These are phyloP conservation scores for Eucalyptus marginata DNA, from an alignment of 345 rosid species.

Conservation along the genomic window DNA sequence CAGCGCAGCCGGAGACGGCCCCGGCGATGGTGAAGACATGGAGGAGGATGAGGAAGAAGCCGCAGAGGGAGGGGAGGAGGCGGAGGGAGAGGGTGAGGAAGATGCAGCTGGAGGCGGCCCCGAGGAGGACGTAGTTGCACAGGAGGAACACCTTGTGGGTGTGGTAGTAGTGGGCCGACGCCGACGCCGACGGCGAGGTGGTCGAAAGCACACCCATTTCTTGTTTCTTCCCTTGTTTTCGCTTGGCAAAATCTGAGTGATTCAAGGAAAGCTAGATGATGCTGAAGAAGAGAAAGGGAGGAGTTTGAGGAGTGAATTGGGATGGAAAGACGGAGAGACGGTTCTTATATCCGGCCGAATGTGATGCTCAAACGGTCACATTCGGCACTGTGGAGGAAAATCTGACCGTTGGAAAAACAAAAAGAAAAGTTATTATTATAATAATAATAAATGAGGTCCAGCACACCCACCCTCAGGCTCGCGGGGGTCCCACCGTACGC, in stretches of 20 bases:
- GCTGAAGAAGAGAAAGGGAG: neutral
- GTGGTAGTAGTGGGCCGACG: neutral
- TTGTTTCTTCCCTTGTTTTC: neutral
- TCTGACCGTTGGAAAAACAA: neutral
- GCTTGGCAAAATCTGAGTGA: neutral
- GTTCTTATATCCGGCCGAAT: neutral
- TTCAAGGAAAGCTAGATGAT: neutral
- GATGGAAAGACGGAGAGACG: neutral
- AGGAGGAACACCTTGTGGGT: slow-evolving; percentile 71
- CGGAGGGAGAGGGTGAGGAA: slow-evolving; percentile 90
- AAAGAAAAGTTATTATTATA: too few species aligned
- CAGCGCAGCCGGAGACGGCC: slow-evolving; percentile 62
- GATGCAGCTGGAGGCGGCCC: slow-evolving; percentile 83
- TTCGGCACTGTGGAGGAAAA: neutral
- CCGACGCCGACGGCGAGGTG: neutral
- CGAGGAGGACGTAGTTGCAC: slow-evolving; percentile 81
- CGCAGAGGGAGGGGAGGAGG: slow-evolving; percentile 66
- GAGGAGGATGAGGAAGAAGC: slow-evolving; percentile 49
- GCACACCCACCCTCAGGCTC: neutral
- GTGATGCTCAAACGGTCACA: neutral
- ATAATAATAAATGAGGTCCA: neutral
- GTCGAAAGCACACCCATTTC: neutral
- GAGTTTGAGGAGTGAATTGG: neutral
- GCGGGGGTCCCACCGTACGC: neutral
- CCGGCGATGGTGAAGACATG: slow-evolving; percentile 47